A percentile compares a stretch with the other conserved stretches of the same genome.
Evolutionary conservation across 2,329 filamentous ascomycete species (phyloP).

Genomic region (Diaporthe ilicicola): DNA sequence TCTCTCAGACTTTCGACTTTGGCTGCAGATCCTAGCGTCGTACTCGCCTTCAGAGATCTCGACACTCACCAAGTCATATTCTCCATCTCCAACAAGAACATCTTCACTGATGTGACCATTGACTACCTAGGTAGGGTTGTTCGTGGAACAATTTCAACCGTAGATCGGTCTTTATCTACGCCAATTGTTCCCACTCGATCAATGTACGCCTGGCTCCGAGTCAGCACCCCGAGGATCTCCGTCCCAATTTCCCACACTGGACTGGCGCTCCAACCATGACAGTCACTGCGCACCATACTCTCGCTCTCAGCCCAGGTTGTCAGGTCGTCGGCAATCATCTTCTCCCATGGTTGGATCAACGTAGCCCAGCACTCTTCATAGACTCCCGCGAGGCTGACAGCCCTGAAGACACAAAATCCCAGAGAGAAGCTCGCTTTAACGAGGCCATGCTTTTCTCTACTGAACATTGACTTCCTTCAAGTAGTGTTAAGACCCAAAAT

Average conservation of each 20-base stretch:
- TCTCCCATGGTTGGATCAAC: slow-evolving; percentile 36
- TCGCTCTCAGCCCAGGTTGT: slow-evolving; percentile 40
- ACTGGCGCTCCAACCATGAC: slow-evolving; percentile 38
- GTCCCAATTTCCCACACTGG: slow-evolving; percentile 38
- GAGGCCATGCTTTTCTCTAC: slow-evolving; percentile 13
- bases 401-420: slow-evolving; percentile 38
- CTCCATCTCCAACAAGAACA: not conserved
- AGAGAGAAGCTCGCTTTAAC: slow-evolving; percentile 36
- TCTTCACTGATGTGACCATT: not conserved
- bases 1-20: not conserved
- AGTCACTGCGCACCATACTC: slow-evolving; percentile 38
- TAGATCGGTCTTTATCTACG: not conserved
- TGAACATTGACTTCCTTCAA: slow-evolving; percentile 30
- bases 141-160: not conserved
- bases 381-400: slow-evolving; percentile 36
- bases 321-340: slow-evolving; percentile 37
- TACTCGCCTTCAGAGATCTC: not conserved
- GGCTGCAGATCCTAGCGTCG: not conserved
- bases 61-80: not conserved
- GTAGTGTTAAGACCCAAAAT: too few relatives aligned
- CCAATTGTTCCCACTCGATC: not conserved
- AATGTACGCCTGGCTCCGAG: not conserved
- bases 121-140: not conserved
- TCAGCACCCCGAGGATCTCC: slow-evolving; percentile 28
- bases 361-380: slow-evolving; percentile 35